A percentile compares a stretch with the other conserved stretches of the same genome.
Evolutionary conservation across 164 flowering plant genomes (phyloP).

Genomic region (Euptelea pleiosperma): DNA sequence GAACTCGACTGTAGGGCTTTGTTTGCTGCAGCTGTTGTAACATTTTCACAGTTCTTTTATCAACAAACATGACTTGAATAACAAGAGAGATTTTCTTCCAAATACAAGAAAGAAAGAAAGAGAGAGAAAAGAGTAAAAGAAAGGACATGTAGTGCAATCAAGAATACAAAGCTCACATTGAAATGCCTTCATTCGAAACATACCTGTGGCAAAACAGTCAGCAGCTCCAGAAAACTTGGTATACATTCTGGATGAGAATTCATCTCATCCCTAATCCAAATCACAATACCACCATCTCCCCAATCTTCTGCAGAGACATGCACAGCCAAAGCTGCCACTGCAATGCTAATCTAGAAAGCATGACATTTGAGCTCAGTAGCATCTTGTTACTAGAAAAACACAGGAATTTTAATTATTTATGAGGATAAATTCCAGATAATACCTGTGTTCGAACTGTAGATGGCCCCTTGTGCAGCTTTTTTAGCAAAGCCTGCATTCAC

Average conservation of each 20-base stretch:
- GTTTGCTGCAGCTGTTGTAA: no score
- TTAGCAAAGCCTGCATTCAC: constrained; percentile 70
- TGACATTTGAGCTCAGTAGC: constrained; percentile 17
- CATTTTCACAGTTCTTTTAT: no score
- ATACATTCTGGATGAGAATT: constrained; percentile 78
- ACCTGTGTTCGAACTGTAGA: constrained; percentile 98
- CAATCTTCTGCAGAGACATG: constrained; percentile 93
- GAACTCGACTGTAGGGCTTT: no score
- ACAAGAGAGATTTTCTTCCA: constrained; percentile 1
- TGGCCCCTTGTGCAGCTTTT: constrained; percentile 81
- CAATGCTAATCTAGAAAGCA: constrained; percentile 82
- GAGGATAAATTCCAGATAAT: constrained; percentile 13
- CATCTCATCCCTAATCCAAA: constrained; percentile 91
- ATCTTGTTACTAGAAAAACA: neutral
- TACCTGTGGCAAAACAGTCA: constrained; percentile 96
- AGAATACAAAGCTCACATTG: neutral
- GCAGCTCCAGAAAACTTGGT: constrained; percentile 84
- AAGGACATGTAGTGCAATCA: no score
- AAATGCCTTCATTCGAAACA: neutral
- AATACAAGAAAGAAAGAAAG: neutral
- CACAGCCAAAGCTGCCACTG: constrained; percentile 97
- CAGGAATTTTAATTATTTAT: neutral
- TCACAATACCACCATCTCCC: constrained; percentile 94
- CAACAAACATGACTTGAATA: no score
- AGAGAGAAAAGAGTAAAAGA: no score